A percentile compares a stretch with the other conserved stretches of the same genome.
Evolutionary conservation across 139 green algal species (phyloP).

Genomic region (Picochlorum sp.): DNA sequence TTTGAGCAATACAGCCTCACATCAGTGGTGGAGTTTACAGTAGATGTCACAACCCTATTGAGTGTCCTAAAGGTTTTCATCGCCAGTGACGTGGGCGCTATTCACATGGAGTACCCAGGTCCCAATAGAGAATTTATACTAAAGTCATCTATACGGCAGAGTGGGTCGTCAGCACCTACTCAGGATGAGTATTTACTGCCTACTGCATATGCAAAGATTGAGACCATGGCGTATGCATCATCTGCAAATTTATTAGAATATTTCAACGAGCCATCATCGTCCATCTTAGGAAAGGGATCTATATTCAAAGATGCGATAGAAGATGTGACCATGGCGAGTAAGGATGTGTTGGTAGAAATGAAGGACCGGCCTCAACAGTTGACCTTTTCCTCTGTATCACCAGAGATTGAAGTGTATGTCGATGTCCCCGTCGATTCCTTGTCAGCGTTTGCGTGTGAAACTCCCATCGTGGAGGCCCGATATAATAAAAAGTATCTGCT

Average conservation of each 20-base stretch:
- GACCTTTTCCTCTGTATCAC: neutral
- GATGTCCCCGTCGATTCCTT: conserved; percentile 4
- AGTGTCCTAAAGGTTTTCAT: conserved; percentile 16
- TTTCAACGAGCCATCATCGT: conserved; percentile 13
- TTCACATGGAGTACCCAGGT: conserved; percentile 19
- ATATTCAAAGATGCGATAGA: conserved; percentile 30
- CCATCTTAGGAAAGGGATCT: conserved; percentile 7
- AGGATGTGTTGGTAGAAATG: conserved; percentile 13
- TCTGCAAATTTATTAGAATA: conserved; percentile 14
- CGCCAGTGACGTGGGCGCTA: conserved; percentile 7
- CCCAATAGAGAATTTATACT: conserved; percentile 13
- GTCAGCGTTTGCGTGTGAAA: conserved; percentile 3
- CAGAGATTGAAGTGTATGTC: conserved; percentile 9
- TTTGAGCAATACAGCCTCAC: conserved; percentile 9
- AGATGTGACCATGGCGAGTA: conserved; percentile 24
- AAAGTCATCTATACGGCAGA: conserved; percentile 6
- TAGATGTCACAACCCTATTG: conserved; percentile 10
- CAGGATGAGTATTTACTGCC: neutral
- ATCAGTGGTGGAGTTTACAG: neutral
- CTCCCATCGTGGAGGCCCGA: neutral
- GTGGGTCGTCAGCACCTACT: neutral
- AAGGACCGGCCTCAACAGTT: conserved; percentile 10
- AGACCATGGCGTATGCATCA: conserved; percentile 4
- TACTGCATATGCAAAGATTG: conserved; percentile 5
- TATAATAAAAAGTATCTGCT: conserved; percentile 27